Conservation (phyloP, 352 stramenopile genomes). For the Elongisporangium prolatum region DNA sequence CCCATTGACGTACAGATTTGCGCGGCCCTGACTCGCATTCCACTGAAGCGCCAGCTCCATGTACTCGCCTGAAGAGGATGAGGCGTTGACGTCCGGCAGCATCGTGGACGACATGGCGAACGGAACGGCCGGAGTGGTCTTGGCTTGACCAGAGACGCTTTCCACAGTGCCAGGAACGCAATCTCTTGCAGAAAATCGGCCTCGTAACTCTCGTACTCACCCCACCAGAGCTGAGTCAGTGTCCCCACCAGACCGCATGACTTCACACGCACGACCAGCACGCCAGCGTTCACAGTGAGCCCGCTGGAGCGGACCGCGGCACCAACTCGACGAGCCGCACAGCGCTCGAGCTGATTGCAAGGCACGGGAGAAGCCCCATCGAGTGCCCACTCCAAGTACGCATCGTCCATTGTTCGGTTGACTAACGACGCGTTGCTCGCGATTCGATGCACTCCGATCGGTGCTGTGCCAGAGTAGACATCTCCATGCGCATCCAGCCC, state of each 20-base stretch:
- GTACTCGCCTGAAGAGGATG: slow-evolving; percentile 18
- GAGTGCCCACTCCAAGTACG: slow-evolving; percentile 49
- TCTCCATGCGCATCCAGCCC: slow-evolving; percentile 49
- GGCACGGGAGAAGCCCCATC: slow-evolving; percentile 35
- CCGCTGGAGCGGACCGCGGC: slow-evolving; percentile 38
- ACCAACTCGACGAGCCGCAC: slow-evolving; percentile 42
- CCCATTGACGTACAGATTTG: slow-evolving; percentile 63
- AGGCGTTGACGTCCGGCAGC: background rate
- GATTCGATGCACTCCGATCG: slow-evolving; percentile 25
- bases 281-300: slow-evolving; percentile 35
- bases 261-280: slow-evolving; percentile 43
- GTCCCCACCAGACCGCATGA: slow-evolving; percentile 50
- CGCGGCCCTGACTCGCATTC: slow-evolving; percentile 41
- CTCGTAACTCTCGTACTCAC: slow-evolving; percentile 26
- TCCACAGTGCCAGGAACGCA: slow-evolving; percentile 56
- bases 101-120: slow-evolving; percentile 14
- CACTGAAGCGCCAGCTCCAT: slow-evolving; percentile 61
- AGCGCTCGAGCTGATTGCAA: slow-evolving; percentile 33
- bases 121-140: slow-evolving; percentile 26
- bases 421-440: slow-evolving; percentile 10
- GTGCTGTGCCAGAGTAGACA: slow-evolving; percentile 25
- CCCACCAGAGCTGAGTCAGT: slow-evolving; percentile 62
- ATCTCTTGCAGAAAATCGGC: slow-evolving; percentile 17
- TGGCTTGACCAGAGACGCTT: slow-evolving; percentile 49
- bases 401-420: slow-evolving; percentile 30